Percentiles rank a stretch among this genome's conserved stretches.
Evolutionary conservation across 2,329 filamentous ascomycete genomes (phyloP).

Genomic region (Ceratocystis huliohia): DNA sequence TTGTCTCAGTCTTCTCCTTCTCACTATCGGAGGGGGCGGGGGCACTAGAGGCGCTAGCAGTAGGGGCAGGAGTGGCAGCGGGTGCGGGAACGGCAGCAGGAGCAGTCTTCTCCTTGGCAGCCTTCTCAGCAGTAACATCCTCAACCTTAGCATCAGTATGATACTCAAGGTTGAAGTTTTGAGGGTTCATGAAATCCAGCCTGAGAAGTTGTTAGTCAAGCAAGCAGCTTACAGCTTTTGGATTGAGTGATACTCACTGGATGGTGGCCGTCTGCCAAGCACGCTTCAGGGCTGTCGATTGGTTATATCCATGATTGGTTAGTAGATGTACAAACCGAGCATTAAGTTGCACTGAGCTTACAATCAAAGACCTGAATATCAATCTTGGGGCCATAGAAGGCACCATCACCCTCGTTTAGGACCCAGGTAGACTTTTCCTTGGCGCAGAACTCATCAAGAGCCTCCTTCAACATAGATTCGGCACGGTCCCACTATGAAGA

Average conservation of each 20-base stretch:
- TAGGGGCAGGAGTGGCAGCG: constrained; percentile 27
- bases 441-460: constrained; percentile 62
- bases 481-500: constrained; percentile 61
- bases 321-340: constrained; percentile 27
- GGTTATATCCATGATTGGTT: not conserved
- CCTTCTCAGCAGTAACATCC: constrained; percentile 22
- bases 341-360: not conserved
- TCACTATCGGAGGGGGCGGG: constrained; percentile 29
- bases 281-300: constrained; percentile 20
- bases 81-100: constrained; percentile 23
- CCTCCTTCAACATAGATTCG: constrained; percentile 65
- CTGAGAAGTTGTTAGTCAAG: constrained; percentile 1
- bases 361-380: constrained; percentile 67
- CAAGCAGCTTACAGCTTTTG: not conserved
- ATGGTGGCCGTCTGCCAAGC: constrained; percentile 80
- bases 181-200: constrained; percentile 55
- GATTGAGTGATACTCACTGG: constrained; percentile 35
- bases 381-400: constrained; percentile 98
- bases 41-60: constrained; percentile 12
- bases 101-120: constrained; percentile 26
- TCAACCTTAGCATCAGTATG: constrained; percentile 52
- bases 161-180: constrained; percentile 83
- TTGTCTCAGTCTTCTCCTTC: constrained; percentile 34
- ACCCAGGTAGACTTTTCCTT: constrained; percentile 60
- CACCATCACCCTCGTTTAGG: constrained; percentile 86